Percentiles rank a stretch among this genome's conserved stretches.
phyloP scores from a whole-genome alignment of 441 rosid species.

The Dalechampia spathulata region DNA sequence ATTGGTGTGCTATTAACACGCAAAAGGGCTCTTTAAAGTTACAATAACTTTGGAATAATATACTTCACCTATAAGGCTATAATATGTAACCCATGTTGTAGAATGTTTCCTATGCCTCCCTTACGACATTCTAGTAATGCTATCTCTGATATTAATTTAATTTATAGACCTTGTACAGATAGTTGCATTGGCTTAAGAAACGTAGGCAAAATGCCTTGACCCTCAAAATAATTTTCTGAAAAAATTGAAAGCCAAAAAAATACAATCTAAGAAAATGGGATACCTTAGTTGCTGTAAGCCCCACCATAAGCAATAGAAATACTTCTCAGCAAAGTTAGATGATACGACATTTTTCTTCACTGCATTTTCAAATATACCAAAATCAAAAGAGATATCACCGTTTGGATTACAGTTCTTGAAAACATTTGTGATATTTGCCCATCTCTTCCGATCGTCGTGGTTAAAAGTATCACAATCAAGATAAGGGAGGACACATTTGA shows the following conservation, averaged over 20 bases:
- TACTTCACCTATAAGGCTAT: no score
- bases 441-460: constrained; percentile 25
- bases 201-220: no score
- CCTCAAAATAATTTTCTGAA: no score
- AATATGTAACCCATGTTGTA: no score
- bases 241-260: neutral
- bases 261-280: constrained; percentile 5
- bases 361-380: constrained; percentile 73
- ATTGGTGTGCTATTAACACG: no score
- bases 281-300: constrained; percentile 93
- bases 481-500: constrained; percentile 45
- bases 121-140: no score
- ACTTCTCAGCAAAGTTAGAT: constrained; percentile 52
- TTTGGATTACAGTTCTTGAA: constrained; percentile 55
- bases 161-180: no score
- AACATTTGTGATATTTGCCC: constrained; percentile 64
- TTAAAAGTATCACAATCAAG: constrained; percentile 57
- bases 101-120: no score
- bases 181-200: no score
- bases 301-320: constrained; percentile 97
- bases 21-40: no score
- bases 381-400: constrained; percentile 31
- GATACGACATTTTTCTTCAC: constrained; percentile 58
- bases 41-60: no score
- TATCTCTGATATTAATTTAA: no score